A percentile compares a stretch with the other conserved stretches of the same genome.
These are phyloP conservation scores for Ambispora gerdemannii DNA, from an alignment of 192 early-diverging fungal genomes.

Conservation along the genomic window DNA sequence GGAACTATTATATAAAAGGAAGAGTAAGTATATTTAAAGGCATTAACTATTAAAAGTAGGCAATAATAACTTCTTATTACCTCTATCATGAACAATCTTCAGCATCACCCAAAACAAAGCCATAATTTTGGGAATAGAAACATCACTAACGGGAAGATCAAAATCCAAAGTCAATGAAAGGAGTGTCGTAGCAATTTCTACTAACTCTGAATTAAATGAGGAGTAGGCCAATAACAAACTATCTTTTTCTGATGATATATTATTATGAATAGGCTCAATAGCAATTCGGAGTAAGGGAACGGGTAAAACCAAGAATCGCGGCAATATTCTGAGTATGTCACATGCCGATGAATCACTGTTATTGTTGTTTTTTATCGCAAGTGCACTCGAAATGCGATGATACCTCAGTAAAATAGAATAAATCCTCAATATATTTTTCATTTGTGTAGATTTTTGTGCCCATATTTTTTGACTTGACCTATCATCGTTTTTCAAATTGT, in stretches of 20 bases:
- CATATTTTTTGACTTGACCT: no score
- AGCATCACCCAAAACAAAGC: conserved; percentile 2
- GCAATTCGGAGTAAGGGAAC: background rate
- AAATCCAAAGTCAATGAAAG: background rate
- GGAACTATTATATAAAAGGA: background rate
- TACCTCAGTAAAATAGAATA: background rate
- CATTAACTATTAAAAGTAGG: background rate
- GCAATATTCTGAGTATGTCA: background rate
- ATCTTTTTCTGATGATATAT: no score
- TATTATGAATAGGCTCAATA: no score
- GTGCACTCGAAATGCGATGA: background rate
- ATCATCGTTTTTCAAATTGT: no score
- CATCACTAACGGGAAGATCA: background rate
- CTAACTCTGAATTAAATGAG: background rate
- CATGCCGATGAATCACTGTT: no score
- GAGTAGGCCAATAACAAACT: no score
- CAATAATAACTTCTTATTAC: background rate
- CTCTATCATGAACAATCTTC: conserved; percentile 6
- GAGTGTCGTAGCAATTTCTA: background rate
- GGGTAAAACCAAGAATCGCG: background rate
- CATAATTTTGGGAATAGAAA: background rate
- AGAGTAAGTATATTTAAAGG: background rate
- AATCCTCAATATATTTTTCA: background rate
- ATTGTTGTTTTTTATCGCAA: background rate
- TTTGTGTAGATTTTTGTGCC: background rate